Conservation (phyloP, 345 rosid species). For the Bruguiera parviflora region DNA sequence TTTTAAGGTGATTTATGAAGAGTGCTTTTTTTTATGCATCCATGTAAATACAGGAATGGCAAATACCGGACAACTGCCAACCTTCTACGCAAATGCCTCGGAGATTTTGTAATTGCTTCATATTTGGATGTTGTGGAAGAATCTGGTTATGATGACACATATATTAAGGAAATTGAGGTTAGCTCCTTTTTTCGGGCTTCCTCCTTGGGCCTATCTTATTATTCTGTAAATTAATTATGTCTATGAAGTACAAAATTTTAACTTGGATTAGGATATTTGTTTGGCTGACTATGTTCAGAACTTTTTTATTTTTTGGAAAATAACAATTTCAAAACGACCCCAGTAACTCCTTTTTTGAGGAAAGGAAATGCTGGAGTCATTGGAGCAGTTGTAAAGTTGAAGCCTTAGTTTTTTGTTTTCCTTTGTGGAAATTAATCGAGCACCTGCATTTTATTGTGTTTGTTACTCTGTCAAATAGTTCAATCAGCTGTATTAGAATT, state of each 20-base stretch:
- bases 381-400: too few species aligned
- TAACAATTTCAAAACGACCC: too few species aligned
- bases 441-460: not conserved
- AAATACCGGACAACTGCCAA: constrained; percentile 45
- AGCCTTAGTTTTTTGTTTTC: too few species aligned
- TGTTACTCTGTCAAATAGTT: not conserved
- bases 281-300: too few species aligned
- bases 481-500: too few species aligned
- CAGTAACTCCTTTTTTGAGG: too few species aligned
- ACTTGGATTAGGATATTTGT: too few species aligned
- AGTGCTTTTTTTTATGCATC: not conserved
- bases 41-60: constrained; percentile 56
- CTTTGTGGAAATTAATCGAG: too few species aligned
- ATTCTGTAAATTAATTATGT: too few species aligned
- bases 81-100: constrained; percentile 85
- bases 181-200: constrained; percentile 12
- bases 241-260: too few species aligned
- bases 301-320: too few species aligned
- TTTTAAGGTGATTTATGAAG: not conserved
- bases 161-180: constrained; percentile 91
- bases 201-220: not conserved
- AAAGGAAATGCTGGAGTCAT: too few species aligned
- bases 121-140: constrained; percentile 61
- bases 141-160: constrained; percentile 71
- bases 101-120: constrained; percentile 78